Evolutionary conservation across 768 basidiomycete species (phyloP).

Genomic region (Nidularia pulvinata): DNA sequence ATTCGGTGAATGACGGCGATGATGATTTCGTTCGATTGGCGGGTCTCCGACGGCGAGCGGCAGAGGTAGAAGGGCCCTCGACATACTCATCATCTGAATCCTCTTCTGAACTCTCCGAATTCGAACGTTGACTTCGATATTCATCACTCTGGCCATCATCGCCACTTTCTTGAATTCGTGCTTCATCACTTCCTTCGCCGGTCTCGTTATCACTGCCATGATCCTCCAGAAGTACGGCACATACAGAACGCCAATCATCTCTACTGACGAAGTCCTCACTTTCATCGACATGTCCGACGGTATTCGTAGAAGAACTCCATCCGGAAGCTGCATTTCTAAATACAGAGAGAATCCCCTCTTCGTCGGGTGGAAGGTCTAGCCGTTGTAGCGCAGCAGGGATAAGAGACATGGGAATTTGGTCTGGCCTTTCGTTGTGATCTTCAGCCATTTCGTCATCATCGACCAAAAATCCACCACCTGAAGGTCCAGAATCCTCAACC

Average conservation of each 20-base stretch:
- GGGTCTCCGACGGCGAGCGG: slow-evolving; percentile 12
- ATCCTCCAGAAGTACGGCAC: slow-evolving; percentile 66
- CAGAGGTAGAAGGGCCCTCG: slow-evolving; percentile 16
- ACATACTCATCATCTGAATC: slow-evolving; percentile 30
- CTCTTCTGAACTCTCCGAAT: slow-evolving; percentile 19
- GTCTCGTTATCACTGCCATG: slow-evolving; percentile 9
- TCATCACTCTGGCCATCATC: neutral
- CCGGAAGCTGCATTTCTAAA: slow-evolving; percentile 78
- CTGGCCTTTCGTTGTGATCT: slow-evolving; percentile 1
- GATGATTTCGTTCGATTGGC: slow-evolving; percentile 4
- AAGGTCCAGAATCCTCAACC: neutral
- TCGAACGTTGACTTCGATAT: slow-evolving; percentile 11
- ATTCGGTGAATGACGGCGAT: slow-evolving; percentile 3
- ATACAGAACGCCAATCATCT: slow-evolving; percentile 82
- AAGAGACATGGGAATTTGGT: slow-evolving; percentile 49
- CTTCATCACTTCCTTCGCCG: neutral
- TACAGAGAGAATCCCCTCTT: slow-evolving; percentile 69
- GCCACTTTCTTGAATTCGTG: neutral
- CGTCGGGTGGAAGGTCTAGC: slow-evolving; percentile 70
- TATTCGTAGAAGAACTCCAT: slow-evolving; percentile 43
- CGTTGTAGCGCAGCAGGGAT: slow-evolving; percentile 62
- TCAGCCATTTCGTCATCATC: slow-evolving; percentile 12
- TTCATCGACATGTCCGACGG: slow-evolving; percentile 7
- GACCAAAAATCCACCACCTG: slow-evolving; percentile 26
- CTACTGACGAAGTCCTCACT: slow-evolving; percentile 43